Evolutionary conservation across 352 stramenopile genomes (phyloP).

Genomic region (Globisporangium abappressorium): DNA sequence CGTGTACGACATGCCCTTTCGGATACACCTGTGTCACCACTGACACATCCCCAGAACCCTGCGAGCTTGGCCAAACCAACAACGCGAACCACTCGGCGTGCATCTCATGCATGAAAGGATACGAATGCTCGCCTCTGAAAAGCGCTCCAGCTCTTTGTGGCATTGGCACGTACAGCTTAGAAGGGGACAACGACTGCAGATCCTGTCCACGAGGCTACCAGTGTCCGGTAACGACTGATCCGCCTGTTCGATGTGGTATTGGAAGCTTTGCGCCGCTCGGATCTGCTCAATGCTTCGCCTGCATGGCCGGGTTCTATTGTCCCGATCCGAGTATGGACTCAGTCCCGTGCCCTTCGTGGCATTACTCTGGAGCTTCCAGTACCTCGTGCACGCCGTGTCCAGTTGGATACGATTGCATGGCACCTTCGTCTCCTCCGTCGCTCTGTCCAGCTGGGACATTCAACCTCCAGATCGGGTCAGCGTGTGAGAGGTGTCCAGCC

Average conservation of each 20-base stretch:
- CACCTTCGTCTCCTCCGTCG: conserved; percentile 26
- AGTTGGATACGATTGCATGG: conserved; percentile 52
- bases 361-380: conserved; percentile 41
- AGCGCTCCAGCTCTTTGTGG: conserved; percentile 1
- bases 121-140: conserved; percentile 12
- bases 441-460: conserved; percentile 43
- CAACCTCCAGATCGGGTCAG: conserved; percentile 30
- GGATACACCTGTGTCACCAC: conserved; percentile 39
- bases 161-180: conserved; percentile 11
- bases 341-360: conserved; percentile 31
- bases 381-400: conserved; percentile 41
- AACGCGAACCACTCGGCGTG: conserved; percentile 36
- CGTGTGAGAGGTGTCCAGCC: conserved; percentile 40
- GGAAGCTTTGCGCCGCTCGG: conserved; percentile 29
- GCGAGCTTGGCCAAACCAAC: conserved; percentile 17
- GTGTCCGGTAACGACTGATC: conserved; percentile 33
- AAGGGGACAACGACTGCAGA: conserved; percentile 6
- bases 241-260: conserved; percentile 10
- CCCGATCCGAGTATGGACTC: conserved; percentile 39
- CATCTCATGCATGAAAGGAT: conserved; percentile 21
- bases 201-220: conserved; percentile 27
- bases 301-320: conserved; percentile 41
- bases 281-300: conserved; percentile 41
- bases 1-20: conserved; percentile 43
- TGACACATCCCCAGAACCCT: conserved; percentile 21